Evolutionary conservation across 495 filamentous ascomycete species (phyloP).

Genomic region (Aspergillus wentii): DNA sequence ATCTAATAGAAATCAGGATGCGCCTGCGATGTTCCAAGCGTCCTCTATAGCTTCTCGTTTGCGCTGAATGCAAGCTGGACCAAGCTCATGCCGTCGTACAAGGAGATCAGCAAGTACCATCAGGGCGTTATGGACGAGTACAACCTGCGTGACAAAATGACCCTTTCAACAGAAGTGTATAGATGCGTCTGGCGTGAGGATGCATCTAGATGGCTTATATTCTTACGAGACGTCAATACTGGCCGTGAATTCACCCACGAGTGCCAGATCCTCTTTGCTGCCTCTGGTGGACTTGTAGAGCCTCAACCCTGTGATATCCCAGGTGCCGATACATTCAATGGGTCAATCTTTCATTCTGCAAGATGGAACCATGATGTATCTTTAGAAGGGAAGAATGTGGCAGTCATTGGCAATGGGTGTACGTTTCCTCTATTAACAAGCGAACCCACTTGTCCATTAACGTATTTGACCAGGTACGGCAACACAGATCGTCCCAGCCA

Average conservation of each 20-base stretch:
- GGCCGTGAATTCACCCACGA: conserved; percentile 21
- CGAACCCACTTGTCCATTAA: no score
- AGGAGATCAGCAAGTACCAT: conserved; percentile 44
- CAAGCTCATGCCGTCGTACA: conserved; percentile 32
- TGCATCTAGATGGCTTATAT: conserved; percentile 38
- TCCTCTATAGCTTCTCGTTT: conserved; percentile 49
- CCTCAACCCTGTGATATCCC: conserved; percentile 46
- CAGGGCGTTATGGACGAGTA: conserved; percentile 39
- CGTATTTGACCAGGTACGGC: conserved; percentile 38
- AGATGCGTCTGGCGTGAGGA: conserved; percentile 37
- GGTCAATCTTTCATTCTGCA: conserved; percentile 53
- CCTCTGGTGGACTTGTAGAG: conserved; percentile 38
- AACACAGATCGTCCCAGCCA: conserved; percentile 38
- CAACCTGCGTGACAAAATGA: conserved; percentile 35
- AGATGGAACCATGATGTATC: conserved; percentile 53
- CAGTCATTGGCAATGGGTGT: conserved; percentile 50
- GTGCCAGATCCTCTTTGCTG: conserved; percentile 44
- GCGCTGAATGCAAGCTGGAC: conserved; percentile 41
- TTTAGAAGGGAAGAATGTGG: conserved; percentile 51
- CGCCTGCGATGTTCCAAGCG: conserved; percentile 20
- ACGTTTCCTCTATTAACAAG: conserved; percentile 3
- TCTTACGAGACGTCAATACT: conserved; percentile 28
- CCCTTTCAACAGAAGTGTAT: conserved; percentile 36
- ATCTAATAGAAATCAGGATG: conserved; percentile 10
- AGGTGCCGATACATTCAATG: conserved; percentile 42